These are phyloP conservation scores for Ambrosia hybrid DNA, from an alignment of 140 eudicot genomes.

Conservation along the genomic window DNA sequence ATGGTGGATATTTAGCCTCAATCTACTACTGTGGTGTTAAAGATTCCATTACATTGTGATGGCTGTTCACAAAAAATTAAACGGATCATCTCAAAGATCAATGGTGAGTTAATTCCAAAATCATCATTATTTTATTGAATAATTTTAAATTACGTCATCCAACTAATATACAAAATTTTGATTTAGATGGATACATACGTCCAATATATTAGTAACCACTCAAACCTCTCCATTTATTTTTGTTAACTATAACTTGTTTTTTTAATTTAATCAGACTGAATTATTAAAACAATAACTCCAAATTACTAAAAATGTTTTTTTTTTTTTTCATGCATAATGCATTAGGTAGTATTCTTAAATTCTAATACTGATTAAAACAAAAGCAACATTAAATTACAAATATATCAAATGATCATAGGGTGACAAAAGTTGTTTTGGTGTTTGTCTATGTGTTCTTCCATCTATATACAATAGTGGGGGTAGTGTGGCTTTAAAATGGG, in stretches of 20 bases:
- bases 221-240: constrained; percentile 15
- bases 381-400: background rate
- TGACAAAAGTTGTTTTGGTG: no score
- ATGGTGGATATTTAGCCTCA: constrained; percentile 34
- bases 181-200: constrained; percentile 6
- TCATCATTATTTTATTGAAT: background rate
- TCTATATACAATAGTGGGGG: no score
- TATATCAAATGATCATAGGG: no score
- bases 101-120: constrained; percentile 50
- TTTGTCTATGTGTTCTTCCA: no score
- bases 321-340: background rate
- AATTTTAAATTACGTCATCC: background rate
- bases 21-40: constrained; percentile 59
- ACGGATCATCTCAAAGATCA: constrained; percentile 49
- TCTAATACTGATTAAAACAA: background rate
- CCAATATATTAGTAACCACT: constrained; percentile 24
- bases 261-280: background rate
- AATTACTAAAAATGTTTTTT: constrained; percentile 18
- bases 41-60: constrained; percentile 73
- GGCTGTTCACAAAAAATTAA: constrained; percentile 81
- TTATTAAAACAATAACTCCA: background rate
- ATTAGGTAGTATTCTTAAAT: constrained; percentile 18
- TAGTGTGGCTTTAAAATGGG: background rate
- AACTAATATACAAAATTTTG: background rate
- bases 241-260: background rate